A percentile compares a stretch with the other conserved stretches of the same genome.
phyloP scores from a whole-genome alignment of 495 filamentous ascomycete genomes.

The Lasiosphaeria ovina region DNA sequence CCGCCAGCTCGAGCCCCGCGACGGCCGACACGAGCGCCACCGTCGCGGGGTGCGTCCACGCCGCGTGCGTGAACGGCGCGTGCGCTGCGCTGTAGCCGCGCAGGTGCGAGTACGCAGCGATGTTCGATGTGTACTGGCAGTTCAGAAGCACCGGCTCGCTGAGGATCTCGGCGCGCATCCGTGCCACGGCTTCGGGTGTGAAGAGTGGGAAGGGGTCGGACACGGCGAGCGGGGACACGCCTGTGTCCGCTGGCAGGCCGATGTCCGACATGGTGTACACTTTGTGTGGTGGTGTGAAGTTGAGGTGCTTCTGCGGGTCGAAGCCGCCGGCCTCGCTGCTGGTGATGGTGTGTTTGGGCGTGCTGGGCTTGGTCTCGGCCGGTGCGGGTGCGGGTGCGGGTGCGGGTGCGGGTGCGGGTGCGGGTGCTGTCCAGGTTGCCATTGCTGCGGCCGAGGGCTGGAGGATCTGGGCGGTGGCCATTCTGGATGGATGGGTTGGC shows the following conservation, averaged over 20 bases:
- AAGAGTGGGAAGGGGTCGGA: constrained; percentile 75
- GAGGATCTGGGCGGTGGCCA: background rate
- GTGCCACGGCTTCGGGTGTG: constrained; percentile 60
- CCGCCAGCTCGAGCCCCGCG: constrained; percentile 71
- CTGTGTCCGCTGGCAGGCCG: constrained; percentile 51
- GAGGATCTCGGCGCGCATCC: constrained; percentile 66
- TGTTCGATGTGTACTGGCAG: constrained; percentile 57
- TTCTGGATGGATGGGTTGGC: too few species aligned
- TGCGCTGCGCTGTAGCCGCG: constrained; percentile 69
- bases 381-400: background rate
- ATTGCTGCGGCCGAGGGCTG: background rate
- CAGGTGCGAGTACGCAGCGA: constrained; percentile 63
- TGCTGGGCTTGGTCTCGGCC: background rate
- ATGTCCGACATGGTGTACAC: constrained; percentile 61
- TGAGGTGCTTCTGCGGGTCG: constrained; percentile 52
- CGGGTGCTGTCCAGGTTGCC: background rate
- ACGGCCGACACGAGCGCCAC: constrained; percentile 65
- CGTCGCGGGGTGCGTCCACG: constrained; percentile 54
- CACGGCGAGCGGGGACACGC: constrained; percentile 65
- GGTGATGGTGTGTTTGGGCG: background rate
- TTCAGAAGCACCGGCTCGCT: constrained; percentile 62
- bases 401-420: background rate
- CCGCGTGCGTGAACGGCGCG: constrained; percentile 26
- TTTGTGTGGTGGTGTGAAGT: constrained; percentile 50
- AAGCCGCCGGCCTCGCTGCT: constrained; percentile 4